phyloP scores from a whole-genome alignment of 371 early-diverging fungal species.

The Mortierella sp. region DNA sequence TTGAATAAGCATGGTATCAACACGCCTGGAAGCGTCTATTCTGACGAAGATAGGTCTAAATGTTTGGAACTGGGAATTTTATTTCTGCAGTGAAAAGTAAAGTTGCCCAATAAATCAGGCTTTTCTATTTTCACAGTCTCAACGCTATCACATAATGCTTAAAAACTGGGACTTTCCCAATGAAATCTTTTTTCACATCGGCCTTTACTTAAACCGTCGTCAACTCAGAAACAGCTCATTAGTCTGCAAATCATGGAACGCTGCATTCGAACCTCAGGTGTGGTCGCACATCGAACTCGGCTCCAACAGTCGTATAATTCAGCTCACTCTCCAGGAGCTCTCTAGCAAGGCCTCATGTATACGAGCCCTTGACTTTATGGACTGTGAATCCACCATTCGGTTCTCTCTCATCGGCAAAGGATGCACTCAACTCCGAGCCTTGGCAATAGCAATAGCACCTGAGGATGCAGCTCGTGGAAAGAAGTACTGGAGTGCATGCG shows the following conservation, averaged over 20 bases:
- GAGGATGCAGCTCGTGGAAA: not conserved
- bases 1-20: too few species aligned
- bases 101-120: too few species aligned
- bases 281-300: conserved; percentile 2
- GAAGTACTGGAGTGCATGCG: not conserved
- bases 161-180: not conserved
- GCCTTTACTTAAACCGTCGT: not conserved
- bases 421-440: not conserved
- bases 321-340: not conserved
- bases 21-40: too few species aligned
- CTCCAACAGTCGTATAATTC: not conserved
- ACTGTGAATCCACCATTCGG: not conserved
- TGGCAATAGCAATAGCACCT: not conserved
- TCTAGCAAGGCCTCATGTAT: not conserved
- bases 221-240: not conserved
- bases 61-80: too few species aligned
- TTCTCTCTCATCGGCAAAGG: not conserved
- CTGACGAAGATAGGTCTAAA: too few species aligned
- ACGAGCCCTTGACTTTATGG: not conserved
- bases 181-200: conserved; percentile 10
- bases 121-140: too few species aligned
- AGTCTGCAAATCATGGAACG: conserved; percentile 12
- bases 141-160: too few species aligned
- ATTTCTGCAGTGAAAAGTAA: too few species aligned
- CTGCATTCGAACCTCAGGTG: not conserved